Base-by-base conservation (phyloP, 169 alveolate genomes). In the Plasmodium knowlesi region DNA sequence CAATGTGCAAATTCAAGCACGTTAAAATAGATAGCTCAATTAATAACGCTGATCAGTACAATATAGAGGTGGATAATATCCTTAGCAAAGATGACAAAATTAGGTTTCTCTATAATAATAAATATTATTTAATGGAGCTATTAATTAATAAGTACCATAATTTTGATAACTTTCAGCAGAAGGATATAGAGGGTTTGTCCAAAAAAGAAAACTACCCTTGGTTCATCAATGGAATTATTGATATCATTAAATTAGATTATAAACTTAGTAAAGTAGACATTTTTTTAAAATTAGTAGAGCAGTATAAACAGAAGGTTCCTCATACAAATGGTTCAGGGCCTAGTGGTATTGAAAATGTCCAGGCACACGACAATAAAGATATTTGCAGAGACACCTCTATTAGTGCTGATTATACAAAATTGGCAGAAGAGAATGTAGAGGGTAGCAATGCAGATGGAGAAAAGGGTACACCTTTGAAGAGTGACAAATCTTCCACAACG, bases 51-150 rank as follows among this genome's bases (percentile, higher is more conserved):
- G 92, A 80, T 53, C 71, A 82, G 41, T 72, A 82, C 74, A 91
- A 91, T 32, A 16, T 71, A 32, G 92, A 91, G 84, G 92, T 91
- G 12, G 92, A 82, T 82, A 80, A 91, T 19, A 34, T 93, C 32
- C 39, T 96, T 78, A 96, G 94, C 50, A 96, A 95, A 34, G 96
- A 96, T 46, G 98, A 96, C 73, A 95, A 95, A 81, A 94, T 95
- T 16, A 84, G 93, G 78, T 96, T 96, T 86, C 84, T 96, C 34
- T 96, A 95, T 94, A 96, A 96, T 92, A 96, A 96, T 95, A 96
- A 96, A 82, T 84, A 91, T 78, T 96, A 92, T 78, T 84, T 96
- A 67, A 94, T 79, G 43, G 95, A 94, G 28, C 19, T 93, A 61
- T 73, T 96, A 76, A 46, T 93, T 61, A 54, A 92, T 37, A 81